Evolutionary conservation across 306 rosid genomes (phyloP).

Genomic region (Nissolia schottii): DNA sequence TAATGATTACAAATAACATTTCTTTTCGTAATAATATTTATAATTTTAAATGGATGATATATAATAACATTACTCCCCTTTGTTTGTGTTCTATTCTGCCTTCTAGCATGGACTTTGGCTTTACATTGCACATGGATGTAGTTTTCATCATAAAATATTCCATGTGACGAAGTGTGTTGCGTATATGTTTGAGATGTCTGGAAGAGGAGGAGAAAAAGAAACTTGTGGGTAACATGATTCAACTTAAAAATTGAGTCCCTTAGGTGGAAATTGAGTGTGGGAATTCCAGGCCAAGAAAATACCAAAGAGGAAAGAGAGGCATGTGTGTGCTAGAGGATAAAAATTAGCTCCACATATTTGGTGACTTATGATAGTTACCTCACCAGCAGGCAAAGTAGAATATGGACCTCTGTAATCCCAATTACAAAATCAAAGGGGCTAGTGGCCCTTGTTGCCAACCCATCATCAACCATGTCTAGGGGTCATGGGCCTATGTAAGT

Average conservation of each 20-base stretch:
- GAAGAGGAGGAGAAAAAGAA: background rate
- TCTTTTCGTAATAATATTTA: too few species aligned
- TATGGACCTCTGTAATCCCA: background rate
- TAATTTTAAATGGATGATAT: too few species aligned
- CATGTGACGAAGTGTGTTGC: background rate
- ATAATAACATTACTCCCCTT: too few species aligned
- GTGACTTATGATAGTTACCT: conserved; percentile 36
- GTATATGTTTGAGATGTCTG: background rate
- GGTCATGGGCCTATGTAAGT: conserved; percentile 20
- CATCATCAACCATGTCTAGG: conserved; percentile 17
- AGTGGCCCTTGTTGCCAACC: conserved; percentile 33
- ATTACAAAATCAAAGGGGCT: background rate
- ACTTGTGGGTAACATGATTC: background rate
- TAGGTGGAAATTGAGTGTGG: background rate
- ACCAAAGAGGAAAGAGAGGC: background rate
- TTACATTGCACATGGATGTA: background rate
- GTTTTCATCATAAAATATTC: background rate
- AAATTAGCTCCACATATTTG: conserved; percentile 22
- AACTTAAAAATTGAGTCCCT: background rate
- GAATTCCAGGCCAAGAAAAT: background rate
- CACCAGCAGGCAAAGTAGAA: conserved; percentile 33
- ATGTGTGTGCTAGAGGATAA: background rate
- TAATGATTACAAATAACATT: too few species aligned
- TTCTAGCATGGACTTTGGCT: background rate
- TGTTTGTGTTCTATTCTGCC: background rate